Evolutionary conservation across 2,329 filamentous ascomycete genomes (phyloP), one percentile per base, ranked within the genome.

Genomic region (Boeremia lycopersici): DNA sequence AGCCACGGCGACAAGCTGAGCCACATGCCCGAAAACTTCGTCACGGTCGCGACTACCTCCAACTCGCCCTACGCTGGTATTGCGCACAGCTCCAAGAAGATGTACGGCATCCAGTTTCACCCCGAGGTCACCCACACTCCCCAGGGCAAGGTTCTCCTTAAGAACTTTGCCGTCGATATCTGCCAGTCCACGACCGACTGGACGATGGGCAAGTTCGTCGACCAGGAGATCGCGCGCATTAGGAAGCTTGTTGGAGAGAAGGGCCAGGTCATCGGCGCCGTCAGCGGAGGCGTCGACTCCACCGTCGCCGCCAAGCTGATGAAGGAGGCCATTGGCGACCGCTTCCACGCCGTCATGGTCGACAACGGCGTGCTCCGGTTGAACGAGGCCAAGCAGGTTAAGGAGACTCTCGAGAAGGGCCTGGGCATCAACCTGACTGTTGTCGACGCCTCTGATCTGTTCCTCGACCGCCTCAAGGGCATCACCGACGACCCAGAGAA

Each of bases 381-480:
- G 28, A 88, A 96, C 70, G 95, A 98, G 76, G 92, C 89, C 63
- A 79, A 87, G 62, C 81, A 88, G 67, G 95, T 98, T 47, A 88
- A 96, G 76, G 81, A 91, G 75, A 93, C 86, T 0, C 84, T 98
- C 2, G 82, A 83, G 1, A 75, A 92, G 68, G 87, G 95, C 62
- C 84, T 98, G 0, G 90, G 90, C 1, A 96, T 98, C 75, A 95
- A 96, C 75, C 81, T 98, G 2, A 96, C 90, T 0, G 88, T 98
- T 26, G 86, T 96, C 2, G 89, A 98, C 71, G 92, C 86, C 0
- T 83, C 84, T 9, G 82, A 96, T 57, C 79, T 84, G 25, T 98
- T 98, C 81, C 80, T 97, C n/a, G 78, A 79, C 28, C 82, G 86
- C 23, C 85, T 98, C 1, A 84, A 85, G 61, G 93, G 91, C 15